phyloP scores from a whole-genome alignment of 1,284 basidiomycete genomes.

The Ustilago hordei region DNA sequence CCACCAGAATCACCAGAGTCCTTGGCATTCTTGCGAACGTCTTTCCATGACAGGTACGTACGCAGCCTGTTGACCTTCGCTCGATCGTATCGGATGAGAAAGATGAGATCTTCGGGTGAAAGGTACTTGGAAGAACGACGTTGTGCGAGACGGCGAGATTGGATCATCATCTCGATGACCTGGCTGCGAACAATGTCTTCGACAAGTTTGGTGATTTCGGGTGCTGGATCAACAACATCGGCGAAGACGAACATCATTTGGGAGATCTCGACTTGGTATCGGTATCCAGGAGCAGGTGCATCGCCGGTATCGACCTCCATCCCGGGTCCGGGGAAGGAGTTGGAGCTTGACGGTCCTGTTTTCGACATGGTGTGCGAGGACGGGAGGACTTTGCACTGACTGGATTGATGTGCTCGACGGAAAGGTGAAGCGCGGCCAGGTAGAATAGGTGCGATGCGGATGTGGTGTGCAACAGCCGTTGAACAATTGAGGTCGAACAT shows the following conservation, averaged over 20 bases:
- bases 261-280: constrained; percentile 76
- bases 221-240: constrained; percentile 88
- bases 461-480: neutral
- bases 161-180: constrained; percentile 90
- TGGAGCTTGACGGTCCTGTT: constrained; percentile 5
- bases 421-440: neutral
- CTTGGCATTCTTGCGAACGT: constrained; percentile 94
- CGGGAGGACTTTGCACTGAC: neutral
- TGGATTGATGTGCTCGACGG: neutral
- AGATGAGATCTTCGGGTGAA: constrained; percentile 93
- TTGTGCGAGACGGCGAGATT: constrained; percentile 85
- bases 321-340: constrained; percentile 15
- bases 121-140: constrained; percentile 86
- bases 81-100: constrained; percentile 92
- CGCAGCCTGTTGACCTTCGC: constrained; percentile 92
- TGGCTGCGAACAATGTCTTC: constrained; percentile 96
- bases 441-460: neutral
- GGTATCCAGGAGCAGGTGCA: constrained; percentile 47
- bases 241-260: constrained; percentile 98
- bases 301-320: constrained; percentile 21
- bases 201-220: constrained; percentile 88
- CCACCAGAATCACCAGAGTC: constrained; percentile 75
- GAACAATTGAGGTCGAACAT: neutral
- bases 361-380: constrained; percentile 33
- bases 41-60: constrained; percentile 98